Conservation (phyloP, 768 basidiomycete species). For the Leucosporidium scottii region DNA sequence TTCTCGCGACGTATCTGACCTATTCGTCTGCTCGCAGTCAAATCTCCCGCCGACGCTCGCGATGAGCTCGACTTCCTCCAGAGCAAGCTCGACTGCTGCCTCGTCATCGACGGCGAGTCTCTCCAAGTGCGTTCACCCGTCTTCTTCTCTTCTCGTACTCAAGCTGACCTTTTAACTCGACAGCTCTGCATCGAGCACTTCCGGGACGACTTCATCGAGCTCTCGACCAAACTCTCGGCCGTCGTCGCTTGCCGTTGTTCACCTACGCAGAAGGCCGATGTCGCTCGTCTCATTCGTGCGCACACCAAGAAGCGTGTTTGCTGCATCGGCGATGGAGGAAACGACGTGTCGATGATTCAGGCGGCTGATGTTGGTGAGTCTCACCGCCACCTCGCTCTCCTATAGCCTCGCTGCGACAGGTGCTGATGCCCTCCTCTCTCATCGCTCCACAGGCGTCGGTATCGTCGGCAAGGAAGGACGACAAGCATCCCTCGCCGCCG, state of each 20-base stretch:
- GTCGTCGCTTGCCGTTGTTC: slow-evolving; percentile 98
- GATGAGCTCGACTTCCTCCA: slow-evolving; percentile 88
- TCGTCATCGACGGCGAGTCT: slow-evolving; percentile 97
- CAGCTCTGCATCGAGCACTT: slow-evolving; percentile 86
- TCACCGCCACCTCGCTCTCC: slow-evolving; percentile 32
- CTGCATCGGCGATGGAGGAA: slow-evolving; percentile 98
- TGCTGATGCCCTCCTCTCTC: neutral
- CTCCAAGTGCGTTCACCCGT: slow-evolving; percentile 41
- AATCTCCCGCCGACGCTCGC: slow-evolving; percentile 70
- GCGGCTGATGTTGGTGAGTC: slow-evolving; percentile 90
- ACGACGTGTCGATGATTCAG: slow-evolving; percentile 99
- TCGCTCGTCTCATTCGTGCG: slow-evolving; percentile 81
- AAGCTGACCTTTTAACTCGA: neutral
- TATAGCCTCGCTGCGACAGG: neutral
- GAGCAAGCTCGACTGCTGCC: slow-evolving; percentile 90
- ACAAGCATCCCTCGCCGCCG: slow-evolving; percentile 96
- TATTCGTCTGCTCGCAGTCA: slow-evolving; percentile 52
- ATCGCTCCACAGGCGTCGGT: slow-evolving; percentile 61
- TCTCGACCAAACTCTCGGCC: slow-evolving; percentile 88
- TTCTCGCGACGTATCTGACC: neutral
- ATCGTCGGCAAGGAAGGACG: slow-evolving; percentile 99
- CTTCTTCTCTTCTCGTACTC: slow-evolving; percentile 36
- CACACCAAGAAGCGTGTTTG: slow-evolving; percentile 93
- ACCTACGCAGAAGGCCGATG: slow-evolving; percentile 97
- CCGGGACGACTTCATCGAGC: slow-evolving; percentile 89